These are phyloP conservation scores for Globisporangium nagaii DNA, from an alignment of 352 stramenopile species.

Conservation along the genomic window DNA sequence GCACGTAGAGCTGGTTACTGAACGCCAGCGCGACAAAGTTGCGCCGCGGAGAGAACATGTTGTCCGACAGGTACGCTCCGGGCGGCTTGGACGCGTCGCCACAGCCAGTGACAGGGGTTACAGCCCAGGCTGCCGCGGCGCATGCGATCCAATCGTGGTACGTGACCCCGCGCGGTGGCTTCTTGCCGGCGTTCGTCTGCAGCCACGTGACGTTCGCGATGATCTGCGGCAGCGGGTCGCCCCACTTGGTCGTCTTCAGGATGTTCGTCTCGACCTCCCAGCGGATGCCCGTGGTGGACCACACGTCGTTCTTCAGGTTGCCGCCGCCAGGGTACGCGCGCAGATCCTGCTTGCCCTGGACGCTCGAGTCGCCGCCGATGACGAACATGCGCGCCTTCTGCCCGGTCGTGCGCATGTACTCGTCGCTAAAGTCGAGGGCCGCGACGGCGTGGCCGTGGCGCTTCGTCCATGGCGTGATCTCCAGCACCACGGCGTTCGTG, in stretches of 20 bases:
- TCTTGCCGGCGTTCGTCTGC: constrained; percentile 69
- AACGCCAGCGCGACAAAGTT: constrained; percentile 64
- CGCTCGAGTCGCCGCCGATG: constrained; percentile 60
- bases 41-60: constrained; percentile 69
- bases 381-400: constrained; percentile 63
- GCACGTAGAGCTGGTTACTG: constrained; percentile 51
- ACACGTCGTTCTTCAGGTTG: constrained; percentile 65
- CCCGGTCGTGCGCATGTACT: constrained; percentile 32
- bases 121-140: constrained; percentile 44
- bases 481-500: constrained; percentile 48
- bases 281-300: constrained; percentile 51
- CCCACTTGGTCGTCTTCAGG: constrained; percentile 65
- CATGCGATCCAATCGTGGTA: constrained; percentile 69
- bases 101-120: constrained; percentile 37
- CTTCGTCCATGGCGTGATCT: constrained; percentile 48
- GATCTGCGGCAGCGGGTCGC: constrained; percentile 58
- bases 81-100: constrained; percentile 53
- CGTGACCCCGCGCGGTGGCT: constrained; percentile 44
- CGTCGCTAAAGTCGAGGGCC: constrained; percentile 51
- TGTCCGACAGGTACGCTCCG: constrained; percentile 63
- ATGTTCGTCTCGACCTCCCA: constrained; percentile 53
- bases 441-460: constrained; percentile 62
- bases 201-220: constrained; percentile 65
- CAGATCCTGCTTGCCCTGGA: constrained; percentile 62
- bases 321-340: constrained; percentile 66